Evolutionary conservation across 2,329 filamentous ascomycete species (phyloP), one percentile per base, ranked within the genome.

Genomic region (Colletotrichum incanum): DNA sequence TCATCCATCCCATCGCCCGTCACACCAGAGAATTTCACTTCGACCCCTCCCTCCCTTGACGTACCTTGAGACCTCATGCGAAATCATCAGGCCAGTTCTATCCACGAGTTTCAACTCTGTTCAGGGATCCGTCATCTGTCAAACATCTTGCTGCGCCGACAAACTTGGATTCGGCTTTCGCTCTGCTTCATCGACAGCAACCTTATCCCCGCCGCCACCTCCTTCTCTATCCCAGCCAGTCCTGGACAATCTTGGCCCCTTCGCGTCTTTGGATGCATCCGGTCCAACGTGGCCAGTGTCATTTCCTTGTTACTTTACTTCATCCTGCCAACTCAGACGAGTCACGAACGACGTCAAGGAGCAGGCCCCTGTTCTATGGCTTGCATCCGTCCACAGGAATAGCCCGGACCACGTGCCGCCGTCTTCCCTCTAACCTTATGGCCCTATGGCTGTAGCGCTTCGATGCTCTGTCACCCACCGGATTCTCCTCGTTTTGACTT

Each of bases 311-410:
- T 31, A 23, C 43, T 28, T 28, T 31, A 62, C 54, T 47, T 16
- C 63, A 23, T 49, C 52, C 58, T 20, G 39, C 14, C 20, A 62
- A 63, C 64, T 62, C 68, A 63, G 58, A 67, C 68, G 68, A 71
- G 68, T 71, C 68, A 68, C 65, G 64, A 54, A 58, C 64, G 64
- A 63, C 58, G 39, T 63, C 65, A 39, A n/a, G 18, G 47, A 28
- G 47, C 31, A 62, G 49, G 20, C 31, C 28, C 39, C 41, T 37
- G 34, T 8, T 37, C 34, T 8, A 8, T 50, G 23, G 11, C 16
- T 50, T 16, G 12, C 62, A 55, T 55, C 34, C 55, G 66, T 67
- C 37, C 54, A n/a, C 55, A 49, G 56, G 39, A 47, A 52, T n/a
- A 59, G 54, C 60, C 52, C 45, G n/a, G 55, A 37, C 55, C 55